Base-by-base conservation (phyloP, 305 asterid genomes). In the Ajuga reptans region DNA sequence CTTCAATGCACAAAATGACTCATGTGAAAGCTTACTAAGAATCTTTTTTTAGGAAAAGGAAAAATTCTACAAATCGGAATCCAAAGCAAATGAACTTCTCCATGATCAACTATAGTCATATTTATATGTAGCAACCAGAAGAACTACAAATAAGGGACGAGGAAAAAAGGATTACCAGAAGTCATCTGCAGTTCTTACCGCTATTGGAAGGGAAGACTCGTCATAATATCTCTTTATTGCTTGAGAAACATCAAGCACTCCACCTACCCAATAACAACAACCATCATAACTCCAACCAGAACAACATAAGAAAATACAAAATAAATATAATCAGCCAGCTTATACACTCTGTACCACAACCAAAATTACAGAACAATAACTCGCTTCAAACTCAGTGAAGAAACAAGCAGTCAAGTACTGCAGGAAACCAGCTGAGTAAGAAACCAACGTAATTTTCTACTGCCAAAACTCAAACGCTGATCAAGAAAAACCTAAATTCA, bases 231-330 rank as follows among this genome's bases (percentile, higher is more conserved):
- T 85, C 86, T 79, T 78, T 50, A 74, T 77, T 41, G 91, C 99
- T 73, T 78, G 77, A 51, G 87, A 83, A 79, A 87, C 82, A 79
- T 93, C 96, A 63, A 93, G 81, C 73, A 86, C 89, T 12, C 91
- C 89, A 77, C 92, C 97, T 90, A 74, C 68, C 42, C 77, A 77
- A 68, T 37, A 49, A 72, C 77, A 72, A 75, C 15, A 72, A 21
- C 43, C 72, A 72, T 71, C 67, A 63, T 64, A 68, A 66, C 41
- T 60, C 63, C 53, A 2, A 69, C 57, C 79, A 62, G 72, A 64
- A 17, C 6, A 33, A 17, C 18, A 63, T 50, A 37, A 24, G 39
- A 39, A 51, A n/a, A 15, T 53, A 21, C 24, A 57, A 47, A 2
- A 17, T 2, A n/a, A 17, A 53, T 9, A 59, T 8, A 36, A 68